Evolutionary conservation across 306 rosid species (phyloP), one percentile per base, ranked within the genome.

Genomic region (Echinosophora koreensis): DNA sequence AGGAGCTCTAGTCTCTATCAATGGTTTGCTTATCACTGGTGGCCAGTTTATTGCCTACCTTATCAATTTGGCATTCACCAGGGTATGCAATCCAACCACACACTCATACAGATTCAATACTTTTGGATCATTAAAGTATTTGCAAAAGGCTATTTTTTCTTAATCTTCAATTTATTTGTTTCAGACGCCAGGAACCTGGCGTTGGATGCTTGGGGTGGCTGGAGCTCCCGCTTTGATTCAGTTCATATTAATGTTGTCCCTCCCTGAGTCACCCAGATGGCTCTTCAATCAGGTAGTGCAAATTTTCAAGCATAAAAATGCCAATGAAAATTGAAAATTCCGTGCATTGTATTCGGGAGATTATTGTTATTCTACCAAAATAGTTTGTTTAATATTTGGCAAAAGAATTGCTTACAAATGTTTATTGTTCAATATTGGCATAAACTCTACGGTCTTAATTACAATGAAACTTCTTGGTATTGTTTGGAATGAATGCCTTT

Each of bases 11-110:
- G 76, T 78, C 2, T 69, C 63, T 22, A 39, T 59, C 51, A 78
- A 78, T 35, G 63, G 62, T 22, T 27, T 78, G 16, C 76, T 78
- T 15, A 51, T 78, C 63, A 78, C 82, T 5, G 61, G 69, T 12
- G 82, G 82, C 12, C 82, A 78, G 27, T 78, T 78, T 35, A 42
- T 78, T 1, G n/a, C 82, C 4, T 93, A 87, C 83, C 89, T 91
- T 57, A 75, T 93, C 81, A 91, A 91, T 74, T 77, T 93, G 51
- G 92, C 88, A 9, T 91, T 93, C 81, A 87, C 98, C n/a, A 84
- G 22, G 88, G 97, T 90, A 73, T 16, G 16, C 30, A 22, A 30
- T 5, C 9, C 8, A 69, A 17, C 5, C 8, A 17, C 49, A 54
- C 2, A 76, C 7, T 55, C 41, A 18, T 39, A 9, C 18, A 54